Evolutionary conservation across 108 stramenopile genomes (phyloP), one percentile per base, ranked within the genome.

Genomic region (Seminavis robusta): DNA sequence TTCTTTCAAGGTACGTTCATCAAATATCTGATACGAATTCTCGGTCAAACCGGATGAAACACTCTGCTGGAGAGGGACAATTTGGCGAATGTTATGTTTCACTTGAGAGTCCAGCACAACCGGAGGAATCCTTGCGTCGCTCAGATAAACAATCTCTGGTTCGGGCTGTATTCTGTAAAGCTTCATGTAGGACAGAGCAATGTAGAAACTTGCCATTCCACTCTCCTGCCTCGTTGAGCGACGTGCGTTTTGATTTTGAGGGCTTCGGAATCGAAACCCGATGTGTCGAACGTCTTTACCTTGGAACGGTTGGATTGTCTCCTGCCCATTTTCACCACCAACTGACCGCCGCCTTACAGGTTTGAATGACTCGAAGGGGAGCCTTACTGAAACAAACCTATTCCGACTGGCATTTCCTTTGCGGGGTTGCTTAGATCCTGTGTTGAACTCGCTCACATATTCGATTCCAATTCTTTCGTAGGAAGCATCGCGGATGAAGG

Each of bases 41-140:
- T 20, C 10, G 23, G 10, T 51, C 21, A 44, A 1, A 15, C 27
- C 4, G 4, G 2, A n/a, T n/a, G n/a, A n/a, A n/a, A n/a, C n/a
- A n/a, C n/a, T n/a, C n/a, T n/a, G n/a, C n/a, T n/a, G n/a, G n/a
- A n/a, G n/a, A n/a, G n/a, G n/a, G 21, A 77, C 52, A 23, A 86
- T 44, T 42, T 59, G 52, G 47, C 68, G 80, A 9, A 57, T 48
- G 25, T 86, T 80, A 44, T 88, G 83, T 33, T 71, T 68, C 0
- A 92, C 81, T 81, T 86, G 88, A 9, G 74, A 73, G 53, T 73
- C 63, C 17, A 61, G 51, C 0, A 88, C 56, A 8, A 73, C 65
- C 17, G 84, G 80, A 4, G 90, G 90, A 36, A 92, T 88, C 13
- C 82, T 56, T n/a, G 83, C 79, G 63, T 92, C 90, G 64, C 83